Percentiles rank a stretch among this genome's conserved stretches.
Conservation (phyloP, 148 eudicot genomes). For the Rhododendron molle region DNA sequence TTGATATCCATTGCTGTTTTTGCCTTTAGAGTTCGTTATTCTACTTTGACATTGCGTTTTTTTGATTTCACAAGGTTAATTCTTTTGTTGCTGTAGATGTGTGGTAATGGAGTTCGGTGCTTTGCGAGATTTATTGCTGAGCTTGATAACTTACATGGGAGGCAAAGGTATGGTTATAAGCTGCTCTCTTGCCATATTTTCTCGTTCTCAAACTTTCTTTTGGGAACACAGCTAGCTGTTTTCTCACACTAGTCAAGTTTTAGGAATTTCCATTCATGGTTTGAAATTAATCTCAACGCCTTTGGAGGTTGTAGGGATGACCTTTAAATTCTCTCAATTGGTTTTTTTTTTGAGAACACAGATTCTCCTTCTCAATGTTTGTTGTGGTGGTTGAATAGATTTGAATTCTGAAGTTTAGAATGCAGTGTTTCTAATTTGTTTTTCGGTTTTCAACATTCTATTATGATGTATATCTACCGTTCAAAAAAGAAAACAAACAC, state of each 20-base stretch:
- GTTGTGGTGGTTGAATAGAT: background rate
- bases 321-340: background rate
- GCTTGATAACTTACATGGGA: constrained; percentile 78
- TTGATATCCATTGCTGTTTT: background rate
- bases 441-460: background rate
- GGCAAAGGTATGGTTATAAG: constrained; percentile 46
- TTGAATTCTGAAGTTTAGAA: background rate
- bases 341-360: background rate
- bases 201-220: background rate
- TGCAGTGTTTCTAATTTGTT: background rate
- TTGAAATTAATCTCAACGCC: background rate
- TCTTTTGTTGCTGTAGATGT: constrained; percentile 54
- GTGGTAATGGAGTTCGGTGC: constrained; percentile 98
- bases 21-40: background rate
- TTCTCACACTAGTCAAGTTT: background rate
- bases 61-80: background rate
- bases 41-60: background rate
- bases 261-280: background rate
- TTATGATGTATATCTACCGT: background rate
- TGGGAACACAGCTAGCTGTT: background rate
- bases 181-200: background rate
- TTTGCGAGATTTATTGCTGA: constrained; percentile 90
- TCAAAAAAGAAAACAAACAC: background rate
- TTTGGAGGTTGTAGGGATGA: background rate
- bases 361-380: background rate